These are phyloP conservation scores for Endocladia muricata DNA, from an alignment of 31 red algal species.

Conservation along the genomic window DNA sequence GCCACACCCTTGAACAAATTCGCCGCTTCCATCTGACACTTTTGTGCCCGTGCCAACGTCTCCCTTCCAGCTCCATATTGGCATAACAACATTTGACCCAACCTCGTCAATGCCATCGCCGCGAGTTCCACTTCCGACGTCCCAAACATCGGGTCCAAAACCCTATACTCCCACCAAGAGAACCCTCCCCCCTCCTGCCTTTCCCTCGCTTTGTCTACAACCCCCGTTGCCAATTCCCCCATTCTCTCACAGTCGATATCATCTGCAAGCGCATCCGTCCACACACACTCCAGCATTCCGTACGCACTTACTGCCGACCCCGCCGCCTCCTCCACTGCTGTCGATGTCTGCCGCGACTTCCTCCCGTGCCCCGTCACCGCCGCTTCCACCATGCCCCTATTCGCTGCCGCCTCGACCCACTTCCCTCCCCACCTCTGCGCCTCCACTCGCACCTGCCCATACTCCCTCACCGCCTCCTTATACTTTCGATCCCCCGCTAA, in stretches of 20 bases:
- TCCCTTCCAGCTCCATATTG: background rate
- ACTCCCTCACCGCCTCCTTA: background rate
- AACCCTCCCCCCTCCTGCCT: background rate
- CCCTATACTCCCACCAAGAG: slow-evolving; percentile 6
- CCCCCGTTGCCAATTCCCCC: background rate
- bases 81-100: slow-evolving; percentile 5
- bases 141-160: background rate
- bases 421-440: background rate
- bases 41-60: background rate
- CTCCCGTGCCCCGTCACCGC: slow-evolving; percentile 7
- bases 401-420: slow-evolving; percentile 8
- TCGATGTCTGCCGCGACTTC: background rate
- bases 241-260: slow-evolving; percentile 10
- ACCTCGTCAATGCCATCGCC: background rate
- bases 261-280: slow-evolving; percentile 15
- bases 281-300: slow-evolving; percentile 13
- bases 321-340: slow-evolving; percentile 18
- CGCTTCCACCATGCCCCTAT: slow-evolving; percentile 5
- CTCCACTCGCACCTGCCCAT: background rate
- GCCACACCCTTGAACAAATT: slow-evolving; percentile 1
- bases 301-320: background rate
- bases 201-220: background rate
- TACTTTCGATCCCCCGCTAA: background rate
- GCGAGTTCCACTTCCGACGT: slow-evolving; percentile 8
- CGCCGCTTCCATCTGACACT: slow-evolving; percentile 5